Conservation (phyloP, 2,329 filamentous ascomycete species). For the Epichloe festucae region DNA sequence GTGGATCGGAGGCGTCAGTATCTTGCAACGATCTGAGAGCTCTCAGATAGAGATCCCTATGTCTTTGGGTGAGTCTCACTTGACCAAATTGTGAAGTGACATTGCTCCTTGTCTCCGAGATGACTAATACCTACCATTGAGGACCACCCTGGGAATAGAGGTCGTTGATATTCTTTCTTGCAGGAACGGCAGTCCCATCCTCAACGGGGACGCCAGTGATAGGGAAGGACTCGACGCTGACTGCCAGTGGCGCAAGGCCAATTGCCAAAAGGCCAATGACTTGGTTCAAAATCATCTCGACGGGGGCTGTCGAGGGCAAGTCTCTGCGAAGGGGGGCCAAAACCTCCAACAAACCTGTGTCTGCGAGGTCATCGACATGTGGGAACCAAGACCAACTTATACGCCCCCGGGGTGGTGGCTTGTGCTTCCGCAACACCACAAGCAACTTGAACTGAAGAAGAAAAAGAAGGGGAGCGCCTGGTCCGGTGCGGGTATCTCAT, state of each 20-base stretch:
- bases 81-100: neutral
- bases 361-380: no score
- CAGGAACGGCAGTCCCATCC: conserved; percentile 27
- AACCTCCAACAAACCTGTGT: neutral
- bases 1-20: conserved; percentile 24
- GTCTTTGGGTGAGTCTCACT: neutral
- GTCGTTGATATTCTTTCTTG: conserved; percentile 34
- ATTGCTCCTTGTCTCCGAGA: neutral
- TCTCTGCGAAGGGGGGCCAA: neutral
- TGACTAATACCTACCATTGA: conserved; percentile 25
- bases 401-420: neutral
- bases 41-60: conserved; percentile 37
- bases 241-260: conserved; percentile 11
- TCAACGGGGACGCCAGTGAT: conserved; percentile 28
- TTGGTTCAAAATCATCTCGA: conserved; percentile 10
- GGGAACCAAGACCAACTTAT: neutral
- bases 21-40: conserved; percentile 31
- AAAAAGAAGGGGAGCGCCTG: neutral
- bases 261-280: conserved; percentile 15
- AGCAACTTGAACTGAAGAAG: neutral
- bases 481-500: neutral
- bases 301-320: neutral
- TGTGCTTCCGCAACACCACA: neutral
- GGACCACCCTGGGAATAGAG: conserved; percentile 28
- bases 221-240: conserved; percentile 15